Evolutionary conservation across 345 rosid species (phyloP), one percentile per base, ranked within the genome.

Genomic region (Syzygium aqueum): DNA sequence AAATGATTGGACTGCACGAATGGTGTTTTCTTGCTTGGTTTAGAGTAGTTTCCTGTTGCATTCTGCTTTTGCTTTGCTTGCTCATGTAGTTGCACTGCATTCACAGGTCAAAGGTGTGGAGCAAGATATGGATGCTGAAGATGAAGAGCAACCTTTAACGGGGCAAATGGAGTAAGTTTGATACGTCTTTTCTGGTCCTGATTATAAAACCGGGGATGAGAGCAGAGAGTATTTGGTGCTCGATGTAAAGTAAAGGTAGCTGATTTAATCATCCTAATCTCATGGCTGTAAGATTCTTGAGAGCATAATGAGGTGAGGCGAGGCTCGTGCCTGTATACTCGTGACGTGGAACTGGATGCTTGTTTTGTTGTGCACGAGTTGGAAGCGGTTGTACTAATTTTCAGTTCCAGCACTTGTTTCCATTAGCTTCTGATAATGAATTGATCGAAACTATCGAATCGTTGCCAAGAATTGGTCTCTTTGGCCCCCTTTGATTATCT

Each of bases 51-150:
- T 53, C 40, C 33, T 85, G 51, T 85, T 54, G 86, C 25, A 53
- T 23, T 85, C 14, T 27, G 82, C 56, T 54, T 77, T 49, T 84
- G 84, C 22, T 19, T 86, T 51, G 51, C 37, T 28, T 83, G 80
- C 30, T 84, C 27, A 87, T 86, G 73, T 77, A 51, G 43, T 21
- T 17, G 80, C 25, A 21, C 5, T 5, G 46, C 50, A 30, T 77
- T 28, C 86, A 67, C 95, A 97, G 99, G 99, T 97, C 52, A 96
- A 95, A 89, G 94, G 92, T 22, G 99, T 96, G 49, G 98, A 96
- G 89, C 98, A 96, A 92, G 98, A 97, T 90, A 89, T 95, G 3
- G 99, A 97, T 85, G 93, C 88, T 25, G 98, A 93, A 82, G 96
- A 94, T 6, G 93, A 91, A 88, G 96, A 90, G 53, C 90, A 91